Percentiles rank a stretch among this genome's conserved stretches.
phyloP scores from a whole-genome alignment of 2,329 filamentous ascomycete genomes.

The Fusarium multiceps region DNA sequence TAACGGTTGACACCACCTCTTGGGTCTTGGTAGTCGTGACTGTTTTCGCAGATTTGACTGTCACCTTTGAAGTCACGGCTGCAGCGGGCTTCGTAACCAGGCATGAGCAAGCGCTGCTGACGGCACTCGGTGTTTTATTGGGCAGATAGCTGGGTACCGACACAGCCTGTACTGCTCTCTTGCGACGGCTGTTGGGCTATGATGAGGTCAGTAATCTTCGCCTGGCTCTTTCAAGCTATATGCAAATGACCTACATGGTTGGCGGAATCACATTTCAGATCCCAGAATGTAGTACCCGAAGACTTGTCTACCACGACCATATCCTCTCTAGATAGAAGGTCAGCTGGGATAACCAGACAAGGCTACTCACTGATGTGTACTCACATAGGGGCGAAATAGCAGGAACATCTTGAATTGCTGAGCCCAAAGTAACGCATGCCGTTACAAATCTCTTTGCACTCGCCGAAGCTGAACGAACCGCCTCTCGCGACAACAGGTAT shows the following conservation, averaged over 20 bases:
- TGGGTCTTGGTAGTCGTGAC: not conserved
- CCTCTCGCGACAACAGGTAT: not conserved
- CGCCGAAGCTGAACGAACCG: not conserved
- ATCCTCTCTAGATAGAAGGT: not conserved
- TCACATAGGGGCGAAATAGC: not conserved
- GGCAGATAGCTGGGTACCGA: not conserved
- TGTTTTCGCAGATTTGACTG: not conserved
- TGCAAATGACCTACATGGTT: too few species aligned
- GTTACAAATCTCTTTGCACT: not conserved
- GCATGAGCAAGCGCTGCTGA: conserved; percentile 2
- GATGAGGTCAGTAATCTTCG: rapidly evolving
- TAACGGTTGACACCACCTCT: not conserved
- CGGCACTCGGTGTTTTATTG: not conserved
- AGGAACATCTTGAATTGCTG: not conserved
- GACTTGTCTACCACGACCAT: not conserved
- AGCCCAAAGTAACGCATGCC: not conserved
- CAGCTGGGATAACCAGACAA: not conserved
- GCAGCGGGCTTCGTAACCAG: not conserved
- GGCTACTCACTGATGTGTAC: not conserved
- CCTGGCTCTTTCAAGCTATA: rapidly evolving
- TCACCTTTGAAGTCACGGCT: not conserved
- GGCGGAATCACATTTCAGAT: not conserved
- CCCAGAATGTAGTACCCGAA: not conserved
- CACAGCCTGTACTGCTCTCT: not conserved
- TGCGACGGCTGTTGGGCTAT: not conserved